Conservation (phyloP, 768 basidiomycete genomes). For the Boletus sp. region DNA sequence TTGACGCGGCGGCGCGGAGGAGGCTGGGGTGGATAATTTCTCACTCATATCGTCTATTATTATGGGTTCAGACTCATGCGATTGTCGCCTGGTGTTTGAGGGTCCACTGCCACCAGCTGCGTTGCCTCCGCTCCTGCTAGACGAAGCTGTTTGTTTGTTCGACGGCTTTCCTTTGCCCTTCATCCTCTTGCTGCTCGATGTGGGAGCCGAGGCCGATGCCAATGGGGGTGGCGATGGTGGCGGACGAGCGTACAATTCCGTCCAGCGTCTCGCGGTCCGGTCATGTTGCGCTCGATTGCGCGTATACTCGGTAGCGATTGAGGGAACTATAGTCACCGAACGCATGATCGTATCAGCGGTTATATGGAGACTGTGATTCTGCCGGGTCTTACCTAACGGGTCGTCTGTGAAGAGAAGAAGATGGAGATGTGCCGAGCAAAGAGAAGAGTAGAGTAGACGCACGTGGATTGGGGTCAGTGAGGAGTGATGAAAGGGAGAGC, state of each 20-base stretch:
- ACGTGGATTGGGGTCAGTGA: conserved; percentile 95
- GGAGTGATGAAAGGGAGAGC: conserved; percentile 85
- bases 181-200: conserved; percentile 15
- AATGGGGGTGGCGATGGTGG: conserved; percentile 24
- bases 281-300: conserved; percentile 71
- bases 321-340: conserved; percentile 46
- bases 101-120: conserved; percentile 12
- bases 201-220: conserved; percentile 7
- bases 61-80: conserved; percentile 20
- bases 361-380: not conserved
- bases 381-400: conserved; percentile 52
- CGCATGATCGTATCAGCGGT: not conserved
- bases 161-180: conserved; percentile 38
- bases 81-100: conserved; percentile 12
- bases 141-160: not conserved
- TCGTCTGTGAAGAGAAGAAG: conserved; percentile 46
- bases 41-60: conserved; percentile 33
- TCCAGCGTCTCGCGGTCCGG: conserved; percentile 75
- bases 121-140: conserved; percentile 1
- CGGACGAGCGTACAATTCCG: conserved; percentile 62
- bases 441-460: conserved; percentile 28
- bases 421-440: conserved; percentile 2
- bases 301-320: conserved; percentile 66
- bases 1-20: not conserved
- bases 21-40: conserved; percentile 12